Evolutionary conservation across 2,329 filamentous ascomycete genomes (phyloP).

Genomic region (Epichloe baconii): DNA sequence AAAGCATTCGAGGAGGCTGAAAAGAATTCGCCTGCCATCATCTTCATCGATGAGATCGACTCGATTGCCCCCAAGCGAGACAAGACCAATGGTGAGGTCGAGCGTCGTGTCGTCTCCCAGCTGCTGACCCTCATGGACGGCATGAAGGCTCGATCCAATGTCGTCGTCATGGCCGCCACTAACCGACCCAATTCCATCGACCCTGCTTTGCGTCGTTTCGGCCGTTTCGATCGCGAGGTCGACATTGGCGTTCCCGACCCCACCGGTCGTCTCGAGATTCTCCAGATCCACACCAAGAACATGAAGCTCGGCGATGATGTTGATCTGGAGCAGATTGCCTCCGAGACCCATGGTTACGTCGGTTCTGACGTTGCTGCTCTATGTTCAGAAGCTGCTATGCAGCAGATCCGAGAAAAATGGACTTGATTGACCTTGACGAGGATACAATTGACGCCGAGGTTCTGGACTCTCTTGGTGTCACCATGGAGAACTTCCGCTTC

Average conservation of each 20-base stretch:
- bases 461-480: slow-evolving; percentile 92
- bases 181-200: slow-evolving; percentile 99
- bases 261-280: slow-evolving; percentile 94
- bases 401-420: slow-evolving; percentile 99
- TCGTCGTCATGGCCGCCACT: slow-evolving; percentile 97
- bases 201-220: slow-evolving; percentile 91
- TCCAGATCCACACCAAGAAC: slow-evolving; percentile 99
- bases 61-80: slow-evolving; percentile 99
- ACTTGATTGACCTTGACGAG: slow-evolving; percentile 95
- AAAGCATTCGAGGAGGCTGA: slow-evolving; percentile 99
- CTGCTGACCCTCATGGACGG: slow-evolving; percentile 97
- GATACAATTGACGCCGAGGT: slow-evolving; percentile 99
- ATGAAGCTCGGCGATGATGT: slow-evolving; percentile 98
- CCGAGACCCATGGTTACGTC: slow-evolving; percentile 97
- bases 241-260: slow-evolving; percentile 97
- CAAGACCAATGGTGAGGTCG: slow-evolving; percentile 98
- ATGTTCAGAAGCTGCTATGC: slow-evolving; percentile 98
- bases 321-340: slow-evolving; percentile 88
- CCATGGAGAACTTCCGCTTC: slow-evolving; percentile 99
- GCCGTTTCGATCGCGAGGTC: slow-evolving; percentile 97
- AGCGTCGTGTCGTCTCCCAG: slow-evolving; percentile 96
- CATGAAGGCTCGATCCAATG: slow-evolving; percentile 98
- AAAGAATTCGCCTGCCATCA: slow-evolving; percentile 98
- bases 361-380: slow-evolving; percentile 97
- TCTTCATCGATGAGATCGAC: slow-evolving; percentile 99